A percentile compares a stretch with the other conserved stretches of the same genome.
Conservation (phyloP, 2,329 filamentous ascomycete species). For the Grosmannia clavigera region DNA sequence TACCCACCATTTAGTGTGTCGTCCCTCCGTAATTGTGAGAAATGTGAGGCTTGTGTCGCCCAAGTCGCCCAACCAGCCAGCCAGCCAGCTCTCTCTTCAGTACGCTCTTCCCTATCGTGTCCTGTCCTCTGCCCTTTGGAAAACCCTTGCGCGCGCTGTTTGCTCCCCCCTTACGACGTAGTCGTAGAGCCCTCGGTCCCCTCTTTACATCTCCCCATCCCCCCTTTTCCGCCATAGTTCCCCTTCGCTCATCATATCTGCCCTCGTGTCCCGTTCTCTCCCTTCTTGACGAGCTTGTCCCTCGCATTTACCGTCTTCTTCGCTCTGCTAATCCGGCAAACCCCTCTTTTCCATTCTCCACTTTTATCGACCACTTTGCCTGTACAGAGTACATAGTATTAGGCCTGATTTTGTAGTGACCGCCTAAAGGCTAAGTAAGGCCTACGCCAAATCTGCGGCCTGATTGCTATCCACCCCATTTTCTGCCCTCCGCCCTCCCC, state of each 20-base stretch:
- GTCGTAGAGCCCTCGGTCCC: background rate
- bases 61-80: background rate
- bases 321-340: background rate
- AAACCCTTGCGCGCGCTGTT: background rate
- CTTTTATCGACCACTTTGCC: background rate
- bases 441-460: slow-evolving; percentile 1
- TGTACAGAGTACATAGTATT: background rate
- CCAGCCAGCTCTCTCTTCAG: background rate
- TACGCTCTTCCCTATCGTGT: background rate
- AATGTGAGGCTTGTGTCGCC: background rate
- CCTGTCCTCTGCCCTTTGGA: background rate
- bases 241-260: background rate
- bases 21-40: background rate
- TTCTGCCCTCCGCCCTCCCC: slow-evolving; percentile 1
- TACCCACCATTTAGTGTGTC: no score
- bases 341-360: slow-evolving; percentile 5
- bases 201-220: background rate
- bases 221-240: background rate
- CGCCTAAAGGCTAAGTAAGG: background rate
- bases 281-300: background rate
- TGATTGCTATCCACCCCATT: slow-evolving; percentile 1
- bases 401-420: background rate
- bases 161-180: background rate
- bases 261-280: background rate
- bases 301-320: background rate